Base-by-base conservation (phyloP, 2,329 filamentous ascomycete species). In the Eutypa lata region DNA sequence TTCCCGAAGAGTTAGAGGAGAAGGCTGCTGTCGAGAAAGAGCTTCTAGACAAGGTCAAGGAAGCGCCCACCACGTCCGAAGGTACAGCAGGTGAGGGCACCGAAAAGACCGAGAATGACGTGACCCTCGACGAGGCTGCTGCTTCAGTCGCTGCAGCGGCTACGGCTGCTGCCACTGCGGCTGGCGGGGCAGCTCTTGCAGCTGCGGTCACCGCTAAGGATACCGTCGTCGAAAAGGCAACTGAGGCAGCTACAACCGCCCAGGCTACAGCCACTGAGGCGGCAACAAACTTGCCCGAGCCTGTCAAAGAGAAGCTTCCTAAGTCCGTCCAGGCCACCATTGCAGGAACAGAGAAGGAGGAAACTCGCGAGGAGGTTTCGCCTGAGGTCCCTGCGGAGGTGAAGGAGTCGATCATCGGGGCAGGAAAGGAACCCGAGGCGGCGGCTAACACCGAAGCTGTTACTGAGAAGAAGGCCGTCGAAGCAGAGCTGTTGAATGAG, bases 1-100 rank as follows among this genome's bases (percentile, higher is more conserved):
- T 84, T 53, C 73, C 82, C 28, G 76, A 80, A 42, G 87, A 88
- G 63, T 86, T 91, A 7, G 70, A 78, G 60, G 88, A 89, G 62
- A 91, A 91, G 81, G 82, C 81, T 53, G 76, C 79, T 53, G 78
- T 91, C 3, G 88, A 91, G 74, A 75, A 83, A 40, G 88, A 91
- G 73, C 78, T 91, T 50, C 80, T 87, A 69, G 74, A 78, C 11
- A 87, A 86, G 71, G 82, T 91, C 11, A 77, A 83, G 31, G 77
- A 83, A 65, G 80, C 78, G 22, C 80, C 78, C 43, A 74, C 78
- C 11, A 83, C 83, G 10, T 78, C 83, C 0, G 81, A 83, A 61
- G 82, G 80, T 43, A 78, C 76, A 35, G 72, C 77, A 52, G 79
- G 75, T 45, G 68, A 77, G 58, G 77, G 75, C 40, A 79, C 80